Evolutionary conservation across 495 filamentous ascomycete species (phyloP), one percentile per base, ranked within the genome.

Genomic region (Podospora bellae-mahoneyi): DNA sequence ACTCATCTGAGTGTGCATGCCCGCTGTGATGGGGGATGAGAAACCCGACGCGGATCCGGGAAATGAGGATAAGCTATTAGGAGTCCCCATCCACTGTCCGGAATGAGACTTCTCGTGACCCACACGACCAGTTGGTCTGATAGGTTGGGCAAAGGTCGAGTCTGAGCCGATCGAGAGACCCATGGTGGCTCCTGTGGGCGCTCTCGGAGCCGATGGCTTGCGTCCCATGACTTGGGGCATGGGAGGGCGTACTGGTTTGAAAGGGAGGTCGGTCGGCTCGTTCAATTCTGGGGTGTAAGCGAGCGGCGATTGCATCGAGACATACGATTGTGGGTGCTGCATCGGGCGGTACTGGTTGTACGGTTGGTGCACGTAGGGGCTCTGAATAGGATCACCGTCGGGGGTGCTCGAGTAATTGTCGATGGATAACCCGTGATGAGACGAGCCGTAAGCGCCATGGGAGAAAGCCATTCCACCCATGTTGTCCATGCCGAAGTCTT

Each of bases 301-400:
- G 62, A 80, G 76, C 4, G 83, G 81, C 15, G 84, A 85, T 34
- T 85, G 83, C 3, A 86, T 73, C 13, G 84, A 82, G 32, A 64
- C 81, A 64, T 76, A 86, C n/a, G 82, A 76, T 27, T 86, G 80
- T 18, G 84, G 82, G 66, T 83, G 79, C 63, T 85, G 88, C 81
- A 91, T 87, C 54, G 82, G 82, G 30, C 85, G 83, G 74, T 89
- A 92, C 69, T 92, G 90, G 15, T 85, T 83, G 79, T 92, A 94
- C 72, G 23, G 23, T 23, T 85, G 89, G 61, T 92, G 86, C 28
- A 90, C 84, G 70, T 93, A 97, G 0, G 93, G 93, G 73, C 92
- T 96, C 71, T 92, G 89, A 68, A 96, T 93, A 4, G 93, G 92
- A 59, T 90, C 88, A 26, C 91, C 91, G 60, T 97, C 93, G 7